Evolutionary conservation across 2,329 filamentous ascomycete species (phyloP), one percentile per base, ranked within the genome.

Genomic region (Chalaropsis thielavioides): DNA sequence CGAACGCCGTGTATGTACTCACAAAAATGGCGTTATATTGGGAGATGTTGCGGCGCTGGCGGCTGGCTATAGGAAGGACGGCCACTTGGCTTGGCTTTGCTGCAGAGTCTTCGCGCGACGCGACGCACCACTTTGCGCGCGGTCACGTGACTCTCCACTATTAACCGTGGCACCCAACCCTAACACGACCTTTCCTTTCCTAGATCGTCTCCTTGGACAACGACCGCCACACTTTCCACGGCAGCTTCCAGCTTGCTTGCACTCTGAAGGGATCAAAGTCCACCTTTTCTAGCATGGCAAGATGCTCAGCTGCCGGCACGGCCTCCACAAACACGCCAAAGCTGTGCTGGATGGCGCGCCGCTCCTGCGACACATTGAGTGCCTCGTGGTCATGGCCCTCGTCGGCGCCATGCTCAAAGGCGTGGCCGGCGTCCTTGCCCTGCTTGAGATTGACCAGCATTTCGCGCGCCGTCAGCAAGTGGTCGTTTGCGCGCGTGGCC

Each of bases 401-500:
- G 38, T 85, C 83, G 67, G 88, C 81, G 7, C 49, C 65, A 72
- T 96, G 89, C 75, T 97, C 92, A 73, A 92, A 96, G 4, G 89
- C 90, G 73, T 96, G 92, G 0, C 87, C 90, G 0, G 89, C 83
- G 61, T 84, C 85, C 69, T 87, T 76, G 1, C 91, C 90, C 3
- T 84, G 85, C 64, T 83, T 83, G 22, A 96, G 76, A 70, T 89
- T 90, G 71, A 85, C 86, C 67, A 97, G 75, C 91, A 99, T 96
- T 73, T 96, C 90, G 67, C 91, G 81, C 1, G 89, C 92, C 0
- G 92, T 97, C 69, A 96, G 95, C 41, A 99, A 79, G 75, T 99
- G 94, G 73, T 99, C 94, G 72, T 95, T 95, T 6, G 94, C 94
- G 44, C 92, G 83, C 0, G 94, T 99, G 0, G 94, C 94, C 15